Percentiles rank a stretch among this genome's conserved stretches.
Evolutionary conservation across 148 eudicot genomes (phyloP).

Genomic region (Chenopodium berlandieri): DNA sequence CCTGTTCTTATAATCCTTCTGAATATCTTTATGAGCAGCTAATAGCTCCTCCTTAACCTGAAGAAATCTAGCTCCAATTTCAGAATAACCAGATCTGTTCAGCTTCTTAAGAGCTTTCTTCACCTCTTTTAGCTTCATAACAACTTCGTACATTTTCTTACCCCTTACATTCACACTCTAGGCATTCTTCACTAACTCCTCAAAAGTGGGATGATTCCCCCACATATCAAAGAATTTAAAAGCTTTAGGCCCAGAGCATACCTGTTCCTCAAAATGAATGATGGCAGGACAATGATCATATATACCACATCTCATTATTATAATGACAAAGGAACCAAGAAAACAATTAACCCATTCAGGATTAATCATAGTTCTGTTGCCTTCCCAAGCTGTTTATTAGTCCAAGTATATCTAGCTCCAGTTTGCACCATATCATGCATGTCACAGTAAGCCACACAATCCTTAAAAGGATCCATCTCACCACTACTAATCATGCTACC

Average conservation of each 20-base stretch:
- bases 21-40: not conserved
- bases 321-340: not conserved
- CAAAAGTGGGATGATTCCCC: not conserved
- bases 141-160: not conserved
- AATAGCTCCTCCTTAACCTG: not conserved
- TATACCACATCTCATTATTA: not conserved
- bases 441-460: not conserved
- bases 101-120: not conserved
- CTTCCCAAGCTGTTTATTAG: not conserved
- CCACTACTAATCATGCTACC: not conserved
- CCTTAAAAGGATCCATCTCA: not conserved
- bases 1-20: not conserved
- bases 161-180: not conserved
- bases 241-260: not conserved
- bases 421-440: not conserved
- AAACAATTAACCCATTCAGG: not conserved
- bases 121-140: not conserved
- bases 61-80: not conserved
- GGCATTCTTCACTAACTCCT: not conserved
- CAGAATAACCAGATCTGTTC: not conserved
- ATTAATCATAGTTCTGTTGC: not conserved
- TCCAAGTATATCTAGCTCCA: not conserved
- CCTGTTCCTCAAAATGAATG: not conserved
- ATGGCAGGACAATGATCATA: not conserved
- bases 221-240: not conserved